Conservation (phyloP, 495 filamentous ascomycete genomes). For the Annulohypoxylon stygium region DNA sequence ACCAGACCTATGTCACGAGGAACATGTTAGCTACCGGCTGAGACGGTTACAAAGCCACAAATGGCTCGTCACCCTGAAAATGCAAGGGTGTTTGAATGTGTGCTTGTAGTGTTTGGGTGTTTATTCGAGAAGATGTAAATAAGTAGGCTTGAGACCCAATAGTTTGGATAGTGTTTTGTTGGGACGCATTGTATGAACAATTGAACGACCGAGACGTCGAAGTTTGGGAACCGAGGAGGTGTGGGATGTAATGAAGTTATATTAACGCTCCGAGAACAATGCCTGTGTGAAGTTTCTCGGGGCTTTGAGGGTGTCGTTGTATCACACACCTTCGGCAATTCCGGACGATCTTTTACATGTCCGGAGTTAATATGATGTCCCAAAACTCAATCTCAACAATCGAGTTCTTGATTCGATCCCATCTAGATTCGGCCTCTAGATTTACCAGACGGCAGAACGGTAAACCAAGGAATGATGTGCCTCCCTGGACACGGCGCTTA, state of each 20-base stretch:
- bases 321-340: conserved; percentile 18
- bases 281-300: neutral
- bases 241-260: neutral
- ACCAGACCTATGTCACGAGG: neutral
- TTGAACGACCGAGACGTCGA: neutral
- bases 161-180: neutral
- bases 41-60: neutral
- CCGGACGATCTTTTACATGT: conserved; percentile 3
- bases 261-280: neutral
- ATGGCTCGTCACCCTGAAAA: neutral
- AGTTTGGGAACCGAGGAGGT: neutral
- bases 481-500: neutral
- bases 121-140: neutral
- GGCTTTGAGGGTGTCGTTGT: conserved; percentile 22
- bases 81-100: neutral
- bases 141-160: neutral
- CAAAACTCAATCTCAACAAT: neutral
- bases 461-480: too few species aligned
- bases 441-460: neutral
- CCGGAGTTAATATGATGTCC: conserved; percentile 1
- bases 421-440: neutral
- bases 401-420: neutral
- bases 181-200: neutral
- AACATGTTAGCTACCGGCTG: neutral
- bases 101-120: neutral